phyloP scores from a whole-genome alignment of 345 rosid species.

The Mangifera indica region DNA sequence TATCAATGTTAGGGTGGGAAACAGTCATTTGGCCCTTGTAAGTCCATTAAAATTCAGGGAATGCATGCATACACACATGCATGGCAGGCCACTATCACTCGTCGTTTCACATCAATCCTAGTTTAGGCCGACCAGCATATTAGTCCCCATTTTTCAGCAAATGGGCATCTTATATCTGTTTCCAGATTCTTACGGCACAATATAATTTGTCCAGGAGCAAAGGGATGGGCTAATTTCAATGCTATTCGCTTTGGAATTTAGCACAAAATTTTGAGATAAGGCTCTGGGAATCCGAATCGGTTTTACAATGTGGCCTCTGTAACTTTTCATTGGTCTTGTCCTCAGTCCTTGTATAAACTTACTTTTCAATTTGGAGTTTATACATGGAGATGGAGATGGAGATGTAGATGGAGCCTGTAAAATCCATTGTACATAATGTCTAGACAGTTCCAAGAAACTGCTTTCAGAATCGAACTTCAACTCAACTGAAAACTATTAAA shows the following conservation, averaged over 20 bases:
- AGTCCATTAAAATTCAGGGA: too few species aligned
- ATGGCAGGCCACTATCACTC: not conserved
- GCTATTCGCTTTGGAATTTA: too few species aligned
- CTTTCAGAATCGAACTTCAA: not conserved
- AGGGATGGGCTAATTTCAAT: too few species aligned
- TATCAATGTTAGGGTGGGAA: too few species aligned
- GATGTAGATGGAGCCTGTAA: not conserved
- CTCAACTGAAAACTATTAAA: too few species aligned
- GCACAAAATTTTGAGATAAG: not conserved
- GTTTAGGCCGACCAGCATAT: not conserved
- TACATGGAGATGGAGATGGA: not conserved
- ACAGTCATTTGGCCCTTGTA: too few species aligned
- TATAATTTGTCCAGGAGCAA: constrained; percentile 10
- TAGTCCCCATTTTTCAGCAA: constrained; percentile 12
- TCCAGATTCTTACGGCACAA: not conserved
- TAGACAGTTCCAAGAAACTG: not conserved
- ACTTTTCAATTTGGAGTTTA: constrained; percentile 19
- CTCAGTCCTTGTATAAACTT: constrained; percentile 20
- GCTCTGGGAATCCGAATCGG: constrained; percentile 32
- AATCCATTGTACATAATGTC: not conserved
- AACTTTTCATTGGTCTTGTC: constrained; percentile 21
- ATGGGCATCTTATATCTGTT: constrained; percentile 8
- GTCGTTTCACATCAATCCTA: constrained; percentile 16
- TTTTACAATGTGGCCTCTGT: constrained; percentile 14
- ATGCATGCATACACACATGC: too few species aligned